Conservation (phyloP, 2,329 filamentous ascomycete species). For the Trichoderma citrinoviride region DNA sequence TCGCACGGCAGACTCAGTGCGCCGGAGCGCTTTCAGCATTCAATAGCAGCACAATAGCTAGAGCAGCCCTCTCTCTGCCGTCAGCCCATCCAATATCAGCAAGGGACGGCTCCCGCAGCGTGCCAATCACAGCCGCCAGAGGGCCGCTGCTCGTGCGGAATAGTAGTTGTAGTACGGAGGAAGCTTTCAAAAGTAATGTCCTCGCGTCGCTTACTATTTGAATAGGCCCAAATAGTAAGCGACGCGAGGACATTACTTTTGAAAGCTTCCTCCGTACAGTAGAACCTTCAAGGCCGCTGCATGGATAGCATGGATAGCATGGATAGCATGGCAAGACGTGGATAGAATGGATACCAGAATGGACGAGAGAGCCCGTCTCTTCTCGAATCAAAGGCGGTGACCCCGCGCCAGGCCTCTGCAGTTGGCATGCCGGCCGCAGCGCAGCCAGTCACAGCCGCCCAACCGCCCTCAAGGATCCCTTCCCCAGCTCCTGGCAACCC, state of each 20-base stretch:
- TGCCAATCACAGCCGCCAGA: background rate
- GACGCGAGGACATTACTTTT: no score
- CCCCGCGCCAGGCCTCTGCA: background rate
- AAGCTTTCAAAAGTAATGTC: no score
- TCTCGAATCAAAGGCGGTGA: conserved; percentile 9
- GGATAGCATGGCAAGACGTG: background rate
- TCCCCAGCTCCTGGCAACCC: background rate
- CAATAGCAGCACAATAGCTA: conserved; percentile 3
- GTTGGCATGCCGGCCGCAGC: background rate
- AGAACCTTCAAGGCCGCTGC: no score
- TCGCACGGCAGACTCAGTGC: background rate
- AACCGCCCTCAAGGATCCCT: background rate
- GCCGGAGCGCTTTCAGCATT: background rate
- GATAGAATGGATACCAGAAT: background rate
- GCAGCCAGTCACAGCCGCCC: background rate
- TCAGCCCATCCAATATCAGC: background rate
- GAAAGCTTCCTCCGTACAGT: no score
- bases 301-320: no score
- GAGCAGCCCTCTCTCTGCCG: background rate
- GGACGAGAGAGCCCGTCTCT: background rate
- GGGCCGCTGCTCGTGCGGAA: background rate
- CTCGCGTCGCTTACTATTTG: no score
- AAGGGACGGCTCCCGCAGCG: background rate
- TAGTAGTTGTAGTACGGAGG: no score
- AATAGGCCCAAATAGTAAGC: no score